A percentile compares a stretch with the other conserved stretches of the same genome.
Conservation (phyloP, 768 basidiomycete species). For the Nevesoporus exiguus region DNA sequence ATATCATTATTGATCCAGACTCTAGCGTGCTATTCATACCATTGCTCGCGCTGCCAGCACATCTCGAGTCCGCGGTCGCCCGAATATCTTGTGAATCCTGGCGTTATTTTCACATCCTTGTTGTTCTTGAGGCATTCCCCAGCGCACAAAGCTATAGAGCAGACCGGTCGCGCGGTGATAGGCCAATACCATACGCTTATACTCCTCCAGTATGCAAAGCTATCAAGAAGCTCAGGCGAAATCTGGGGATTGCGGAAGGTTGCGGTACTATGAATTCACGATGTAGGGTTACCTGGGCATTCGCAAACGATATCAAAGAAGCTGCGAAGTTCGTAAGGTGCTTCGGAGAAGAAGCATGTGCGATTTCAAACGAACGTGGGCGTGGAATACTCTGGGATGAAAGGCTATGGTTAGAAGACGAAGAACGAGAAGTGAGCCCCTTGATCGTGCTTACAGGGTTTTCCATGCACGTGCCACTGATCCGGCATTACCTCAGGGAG, state of each 20-base stretch:
- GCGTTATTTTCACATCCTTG: conserved; percentile 50
- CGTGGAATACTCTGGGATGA: conserved; percentile 47
- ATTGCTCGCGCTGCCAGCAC: conserved; percentile 46
- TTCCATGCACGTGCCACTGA: conserved; percentile 12
- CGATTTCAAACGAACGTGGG: conserved; percentile 40
- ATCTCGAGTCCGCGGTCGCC: conserved; percentile 42
- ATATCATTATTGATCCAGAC: conserved; percentile 66
- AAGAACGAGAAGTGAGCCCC: conserved; percentile 46
- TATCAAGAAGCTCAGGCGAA: conserved; percentile 62
- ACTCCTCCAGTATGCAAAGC: conserved; percentile 67
- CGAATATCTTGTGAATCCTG: conserved; percentile 57
- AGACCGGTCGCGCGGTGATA: conserved; percentile 5
- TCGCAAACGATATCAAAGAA: conserved; percentile 57
- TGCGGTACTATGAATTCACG: conserved; percentile 46
- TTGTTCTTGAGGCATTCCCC: conserved; percentile 70
- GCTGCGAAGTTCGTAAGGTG: conserved; percentile 52
- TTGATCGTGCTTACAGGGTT: conserved; percentile 10
- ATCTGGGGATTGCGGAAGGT: conserved; percentile 59
- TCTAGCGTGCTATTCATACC: conserved; percentile 51
- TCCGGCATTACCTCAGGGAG: conserved; percentile 44
- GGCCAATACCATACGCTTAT: conserved; percentile 42
- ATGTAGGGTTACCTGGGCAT: conserved; percentile 52
- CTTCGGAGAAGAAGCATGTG: conserved; percentile 58
- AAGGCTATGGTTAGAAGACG: conserved; percentile 60
- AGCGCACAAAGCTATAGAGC: conserved; percentile 36